A percentile compares a stretch with the other conserved stretches of the same genome.
These are phyloP conservation scores for Obba rivulosa DNA, from an alignment of 768 basidiomycete species.

Conservation along the genomic window DNA sequence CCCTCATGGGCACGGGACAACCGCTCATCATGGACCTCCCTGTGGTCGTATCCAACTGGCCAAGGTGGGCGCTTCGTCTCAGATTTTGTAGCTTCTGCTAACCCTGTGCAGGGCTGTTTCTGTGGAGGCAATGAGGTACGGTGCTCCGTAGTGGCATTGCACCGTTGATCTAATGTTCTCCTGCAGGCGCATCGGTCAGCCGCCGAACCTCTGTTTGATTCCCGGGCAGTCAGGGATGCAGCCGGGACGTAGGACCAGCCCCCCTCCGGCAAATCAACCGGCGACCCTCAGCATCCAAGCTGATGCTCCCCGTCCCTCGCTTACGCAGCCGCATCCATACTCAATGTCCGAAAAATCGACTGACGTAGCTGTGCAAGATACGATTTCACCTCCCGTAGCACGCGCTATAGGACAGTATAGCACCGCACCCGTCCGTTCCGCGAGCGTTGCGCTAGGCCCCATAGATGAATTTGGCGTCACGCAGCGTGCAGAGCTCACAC, in stretches of 20 bases:
- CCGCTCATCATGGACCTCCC: slow-evolving; percentile 70
- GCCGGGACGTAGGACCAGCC: background rate
- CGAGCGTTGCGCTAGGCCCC: too few species aligned
- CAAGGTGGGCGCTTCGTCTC: slow-evolving; percentile 44
- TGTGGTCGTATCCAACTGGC: slow-evolving; percentile 82
- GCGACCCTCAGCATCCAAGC: background rate
- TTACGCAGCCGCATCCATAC: too few species aligned
- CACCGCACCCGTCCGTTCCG: slow-evolving; percentile 22
- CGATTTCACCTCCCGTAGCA: slow-evolving; percentile 3
- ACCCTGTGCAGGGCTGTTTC: slow-evolving; percentile 54
- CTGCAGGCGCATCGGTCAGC: slow-evolving; percentile 43
- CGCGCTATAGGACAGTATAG: slow-evolving; percentile 22
- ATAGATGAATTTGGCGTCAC: slow-evolving; percentile 20
- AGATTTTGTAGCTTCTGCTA: slow-evolving; percentile 12
- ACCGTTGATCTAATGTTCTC: slow-evolving; percentile 1
- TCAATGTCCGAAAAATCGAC: too few species aligned
- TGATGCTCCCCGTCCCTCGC: too few species aligned
- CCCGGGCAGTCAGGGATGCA: slow-evolving; percentile 3
- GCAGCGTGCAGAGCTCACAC: background rate
- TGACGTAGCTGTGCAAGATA: too few species aligned
- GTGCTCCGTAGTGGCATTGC: background rate
- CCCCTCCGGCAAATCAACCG: slow-evolving; percentile 1
- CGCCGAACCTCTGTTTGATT: slow-evolving; percentile 34
- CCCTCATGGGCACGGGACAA: slow-evolving; percentile 63
- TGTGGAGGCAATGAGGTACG: slow-evolving; percentile 56